Base-by-base conservation (phyloP, 106 monocot species). In the Iris macrosiphon region DNA sequence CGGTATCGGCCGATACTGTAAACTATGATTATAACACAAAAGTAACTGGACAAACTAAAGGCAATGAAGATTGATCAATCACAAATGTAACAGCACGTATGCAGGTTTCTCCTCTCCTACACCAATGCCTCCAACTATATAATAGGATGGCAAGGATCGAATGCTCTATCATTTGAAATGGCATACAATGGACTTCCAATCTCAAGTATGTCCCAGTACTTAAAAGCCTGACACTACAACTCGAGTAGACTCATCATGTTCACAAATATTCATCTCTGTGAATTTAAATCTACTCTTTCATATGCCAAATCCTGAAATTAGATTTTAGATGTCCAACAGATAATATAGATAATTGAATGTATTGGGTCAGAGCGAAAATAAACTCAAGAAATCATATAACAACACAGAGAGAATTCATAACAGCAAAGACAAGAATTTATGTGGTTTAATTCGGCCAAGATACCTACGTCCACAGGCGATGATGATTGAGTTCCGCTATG, bases 101-200 rank as follows among this genome's bases (percentile, higher is more conserved):
- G 90, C 98, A 50, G 67, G 57, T 59, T 87, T 83, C 45, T 91
- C 98, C 48, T 98, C 98, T 1, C 87, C 90, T 31, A 86, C 67
- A 33, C 80, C 74, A 67, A 91, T 70, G 42, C 98, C 98, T 31
- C 98, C 98, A 62, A 98, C 76, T n/a, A n/a, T 13, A 98, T 34
- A 52, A 98, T 63, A 49, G 98, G 98, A 54, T 81, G 90, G 17
- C 51, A 45, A 2, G 98, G 98, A 72, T 98, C 83, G 91, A 98
- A 83, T 98, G 64, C 47, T 98, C 98, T 43, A 98, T 83, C 77
- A 98, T 70, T 71, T 98, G 90, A 75, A 54, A 83, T n/a, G 98
- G 90, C 71, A 98, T 87, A 69, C 73, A 75, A 71, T 83, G 98
- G 46, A 98, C 49, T 45, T 98, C 98, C 61, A 98, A 68, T 56